A percentile compares a stretch with the other conserved stretches of the same genome.
Conservation (phyloP, 352 stramenopile genomes). For the Proteromonas lacertae region DNA sequence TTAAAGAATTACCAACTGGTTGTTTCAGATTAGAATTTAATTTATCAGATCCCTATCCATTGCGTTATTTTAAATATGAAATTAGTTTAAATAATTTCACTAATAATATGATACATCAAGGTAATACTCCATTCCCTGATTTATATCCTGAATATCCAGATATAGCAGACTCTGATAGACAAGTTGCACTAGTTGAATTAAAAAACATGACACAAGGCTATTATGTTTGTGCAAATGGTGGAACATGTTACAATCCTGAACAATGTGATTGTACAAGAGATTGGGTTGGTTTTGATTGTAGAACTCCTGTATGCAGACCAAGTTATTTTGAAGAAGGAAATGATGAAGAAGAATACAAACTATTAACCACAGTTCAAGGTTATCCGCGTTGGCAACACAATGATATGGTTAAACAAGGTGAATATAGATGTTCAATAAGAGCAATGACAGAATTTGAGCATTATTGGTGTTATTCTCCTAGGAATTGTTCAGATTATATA, state of each 20-base stretch:
- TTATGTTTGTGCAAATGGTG: conserved; percentile 71
- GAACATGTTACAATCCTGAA: conserved; percentile 43
- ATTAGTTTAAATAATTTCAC: conserved; percentile 7
- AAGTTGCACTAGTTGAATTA: conserved; percentile 49
- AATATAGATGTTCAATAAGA: conserved; percentile 65
- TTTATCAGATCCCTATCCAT: neutral
- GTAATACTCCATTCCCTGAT: conserved; percentile 3
- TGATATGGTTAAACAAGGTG: conserved; percentile 23
- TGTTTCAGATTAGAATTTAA: neutral
- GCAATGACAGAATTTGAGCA: conserved; percentile 74
- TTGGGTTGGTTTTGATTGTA: conserved; percentile 80
- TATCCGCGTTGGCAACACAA: neutral
- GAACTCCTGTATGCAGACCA: conserved; percentile 54
- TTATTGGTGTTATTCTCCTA: conserved; percentile 34
- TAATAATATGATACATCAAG: neutral
- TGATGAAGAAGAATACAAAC: conserved; percentile 2
- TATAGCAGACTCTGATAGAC: conserved; percentile 22
- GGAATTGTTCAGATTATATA: no score
- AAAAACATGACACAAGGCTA: conserved; percentile 36
- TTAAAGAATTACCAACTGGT: conserved; percentile 6
- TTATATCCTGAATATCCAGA: conserved; percentile 12
- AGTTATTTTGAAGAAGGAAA: conserved; percentile 52
- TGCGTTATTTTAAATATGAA: no score
- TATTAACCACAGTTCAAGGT: neutral
- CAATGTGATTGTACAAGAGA: conserved; percentile 48